phyloP scores from a whole-genome alignment of 257 asterid genomes.

The Solanum medicagineum region DNA sequence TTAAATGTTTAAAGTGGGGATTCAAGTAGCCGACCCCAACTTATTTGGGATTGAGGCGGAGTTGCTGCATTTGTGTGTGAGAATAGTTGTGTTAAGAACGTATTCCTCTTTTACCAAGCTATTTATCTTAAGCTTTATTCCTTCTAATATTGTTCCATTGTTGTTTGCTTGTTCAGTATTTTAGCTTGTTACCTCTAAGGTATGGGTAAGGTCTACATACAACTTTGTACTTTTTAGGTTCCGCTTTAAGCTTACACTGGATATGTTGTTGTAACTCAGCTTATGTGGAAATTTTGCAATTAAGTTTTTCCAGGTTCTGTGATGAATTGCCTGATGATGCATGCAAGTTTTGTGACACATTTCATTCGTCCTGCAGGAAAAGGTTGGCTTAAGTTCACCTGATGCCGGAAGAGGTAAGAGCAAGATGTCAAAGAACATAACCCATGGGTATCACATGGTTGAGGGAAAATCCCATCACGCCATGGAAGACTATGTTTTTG shows the following conservation, averaged over 20 bases:
- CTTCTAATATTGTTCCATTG: not conserved
- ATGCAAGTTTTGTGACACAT: not conserved
- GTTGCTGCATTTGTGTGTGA: no score
- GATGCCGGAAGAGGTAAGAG: slow-evolving; percentile 84
- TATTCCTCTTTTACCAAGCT: not conserved
- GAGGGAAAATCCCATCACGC: slow-evolving; percentile 69
- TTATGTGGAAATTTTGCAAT: not conserved
- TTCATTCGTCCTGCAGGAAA: slow-evolving; percentile 38
- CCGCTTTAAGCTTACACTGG: no score
- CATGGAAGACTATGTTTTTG: slow-evolving; percentile 88
- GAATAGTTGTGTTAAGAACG: not conserved
- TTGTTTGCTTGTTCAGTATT: not conserved
- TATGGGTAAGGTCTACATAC: no score
- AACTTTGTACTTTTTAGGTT: no score
- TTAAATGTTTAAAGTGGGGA: not conserved
- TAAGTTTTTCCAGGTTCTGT: not conserved
- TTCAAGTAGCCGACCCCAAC: not conserved
- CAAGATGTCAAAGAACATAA: slow-evolving; percentile 55
- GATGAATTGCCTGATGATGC: not conserved
- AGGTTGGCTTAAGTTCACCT: slow-evolving; percentile 34
- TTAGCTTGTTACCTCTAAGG: no score
- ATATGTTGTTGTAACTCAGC: not conserved
- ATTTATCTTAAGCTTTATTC: not conserved
- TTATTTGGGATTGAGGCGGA: not conserved
- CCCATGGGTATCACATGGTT: slow-evolving; percentile 72